These are phyloP conservation scores for Rhodotorula toruloides DNA, from an alignment of 768 basidiomycete species.

Conservation along the genomic window DNA sequence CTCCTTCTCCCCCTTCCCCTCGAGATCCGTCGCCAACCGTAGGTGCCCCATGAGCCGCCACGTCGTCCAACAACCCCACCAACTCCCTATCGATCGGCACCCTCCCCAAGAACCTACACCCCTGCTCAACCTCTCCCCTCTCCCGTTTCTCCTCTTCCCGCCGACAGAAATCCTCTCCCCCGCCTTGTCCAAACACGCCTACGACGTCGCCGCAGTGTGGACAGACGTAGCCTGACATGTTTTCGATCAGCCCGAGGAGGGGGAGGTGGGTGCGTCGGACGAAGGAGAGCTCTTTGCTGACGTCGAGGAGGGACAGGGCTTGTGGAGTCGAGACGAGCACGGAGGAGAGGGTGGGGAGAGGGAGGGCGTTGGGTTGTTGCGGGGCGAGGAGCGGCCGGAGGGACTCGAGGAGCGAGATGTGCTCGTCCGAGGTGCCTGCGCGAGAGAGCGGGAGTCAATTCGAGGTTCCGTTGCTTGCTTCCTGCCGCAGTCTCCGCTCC, in stretches of 20 bases:
- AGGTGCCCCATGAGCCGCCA: constrained; percentile 3
- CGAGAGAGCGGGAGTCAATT: background rate
- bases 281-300: constrained; percentile 93
- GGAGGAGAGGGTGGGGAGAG: constrained; percentile 60
- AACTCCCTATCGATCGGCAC: constrained; percentile 91
- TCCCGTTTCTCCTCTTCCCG: constrained; percentile 33
- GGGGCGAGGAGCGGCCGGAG: constrained; percentile 67
- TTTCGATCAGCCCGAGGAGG: constrained; percentile 87
- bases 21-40: background rate
- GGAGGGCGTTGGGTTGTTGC: constrained; percentile 19
- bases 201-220: constrained; percentile 94
- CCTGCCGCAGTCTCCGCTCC: too few species aligned
- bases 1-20: background rate
- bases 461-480: background rate
- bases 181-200: constrained; percentile 90
- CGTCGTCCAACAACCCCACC: constrained; percentile 72
- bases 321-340: constrained; percentile 96
- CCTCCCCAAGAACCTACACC: constrained; percentile 71
- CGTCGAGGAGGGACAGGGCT: constrained; percentile 89
- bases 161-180: constrained; percentile 61
- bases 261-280: constrained; percentile 79
- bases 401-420: constrained; percentile 89
- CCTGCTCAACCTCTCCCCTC: constrained; percentile 66
- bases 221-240: constrained; percentile 97
- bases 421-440: constrained; percentile 97